Evolutionary conservation across 306 rosid species (phyloP).

Genomic region (Hippophae tibetana): DNA sequence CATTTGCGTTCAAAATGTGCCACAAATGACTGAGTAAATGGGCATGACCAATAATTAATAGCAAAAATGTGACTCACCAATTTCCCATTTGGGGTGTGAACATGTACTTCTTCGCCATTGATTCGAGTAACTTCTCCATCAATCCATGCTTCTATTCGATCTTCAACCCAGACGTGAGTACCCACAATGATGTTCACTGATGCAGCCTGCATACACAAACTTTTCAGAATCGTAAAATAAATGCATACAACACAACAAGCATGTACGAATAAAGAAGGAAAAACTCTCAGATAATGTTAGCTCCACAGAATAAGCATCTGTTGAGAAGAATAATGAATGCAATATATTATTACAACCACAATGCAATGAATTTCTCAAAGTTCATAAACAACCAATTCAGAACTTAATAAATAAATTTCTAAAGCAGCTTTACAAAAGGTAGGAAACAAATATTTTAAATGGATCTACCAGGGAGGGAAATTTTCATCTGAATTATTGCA

Average conservation of each 20-base stretch:
- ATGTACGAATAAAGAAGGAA: not conserved
- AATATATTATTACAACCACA: too few species aligned
- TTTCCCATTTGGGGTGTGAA: slow-evolving; percentile 54
- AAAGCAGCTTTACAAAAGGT: not conserved
- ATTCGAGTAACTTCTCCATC: slow-evolving; percentile 87
- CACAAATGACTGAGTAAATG: not conserved
- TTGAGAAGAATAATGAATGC: not conserved
- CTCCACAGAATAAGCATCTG: not conserved
- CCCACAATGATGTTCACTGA: slow-evolving; percentile 95
- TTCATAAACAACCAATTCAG: not conserved
- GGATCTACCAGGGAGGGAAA: too few species aligned
- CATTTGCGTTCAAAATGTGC: too few species aligned
- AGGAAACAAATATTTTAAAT: not conserved
- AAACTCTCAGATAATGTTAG: not conserved
- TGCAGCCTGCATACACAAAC: slow-evolving; percentile 59
- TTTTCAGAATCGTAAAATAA: slow-evolving; percentile 16
- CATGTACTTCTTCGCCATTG: slow-evolving; percentile 72
- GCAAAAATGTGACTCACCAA: slow-evolving; percentile 41
- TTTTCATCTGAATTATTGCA: too few species aligned
- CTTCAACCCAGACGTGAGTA: slow-evolving; percentile 99
- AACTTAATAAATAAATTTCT: not conserved
- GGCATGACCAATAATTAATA: not conserved
- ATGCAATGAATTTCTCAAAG: not conserved
- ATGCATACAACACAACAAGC: slow-evolving; percentile 13
- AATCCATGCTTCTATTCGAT: slow-evolving; percentile 80